phyloP scores from a whole-genome alignment of 441 rosid genomes.

The Erodium moschatum region DNA sequence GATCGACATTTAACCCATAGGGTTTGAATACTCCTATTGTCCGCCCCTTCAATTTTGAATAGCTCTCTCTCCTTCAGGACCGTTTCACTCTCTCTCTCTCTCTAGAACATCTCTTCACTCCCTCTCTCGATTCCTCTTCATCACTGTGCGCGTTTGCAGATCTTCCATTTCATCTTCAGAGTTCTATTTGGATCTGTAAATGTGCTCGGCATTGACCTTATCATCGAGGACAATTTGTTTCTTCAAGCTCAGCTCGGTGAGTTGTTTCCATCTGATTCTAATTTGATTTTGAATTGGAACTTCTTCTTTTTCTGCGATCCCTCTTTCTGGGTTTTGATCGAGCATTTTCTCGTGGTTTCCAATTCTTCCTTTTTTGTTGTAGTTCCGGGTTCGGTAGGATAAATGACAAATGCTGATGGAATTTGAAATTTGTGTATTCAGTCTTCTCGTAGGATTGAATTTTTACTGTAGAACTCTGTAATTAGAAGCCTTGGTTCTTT shows the following conservation, averaged over 20 bases:
- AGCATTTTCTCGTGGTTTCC: background rate
- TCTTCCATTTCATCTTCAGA: background rate
- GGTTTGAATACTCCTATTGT: constrained; percentile 1
- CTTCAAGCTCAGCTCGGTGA: constrained; percentile 10
- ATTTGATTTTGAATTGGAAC: constrained; percentile 5
- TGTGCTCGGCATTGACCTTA: background rate
- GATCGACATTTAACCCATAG: constrained; percentile 2
- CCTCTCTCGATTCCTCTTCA: background rate
- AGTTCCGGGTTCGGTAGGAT: background rate
- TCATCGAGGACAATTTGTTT: background rate
- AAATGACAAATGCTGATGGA: background rate
- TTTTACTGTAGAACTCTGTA: background rate
- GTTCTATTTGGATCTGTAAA: background rate
- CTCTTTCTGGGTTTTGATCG: background rate
- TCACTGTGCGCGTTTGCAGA: background rate
- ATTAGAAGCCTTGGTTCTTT: background rate
- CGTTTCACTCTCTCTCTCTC: constrained; percentile 10
- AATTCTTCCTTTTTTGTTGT: background rate
- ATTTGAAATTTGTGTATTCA: constrained; percentile 1
- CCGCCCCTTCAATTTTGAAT: constrained; percentile 8
- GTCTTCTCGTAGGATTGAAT: background rate
- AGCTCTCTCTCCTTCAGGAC: background rate
- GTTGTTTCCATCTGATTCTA: background rate
- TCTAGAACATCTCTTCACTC: background rate
- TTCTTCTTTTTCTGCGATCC: background rate